Evolutionary conservation across 352 stramenopile species (phyloP), one percentile per base, ranked within the genome.

Genomic region (Peronospora tabacina): DNA sequence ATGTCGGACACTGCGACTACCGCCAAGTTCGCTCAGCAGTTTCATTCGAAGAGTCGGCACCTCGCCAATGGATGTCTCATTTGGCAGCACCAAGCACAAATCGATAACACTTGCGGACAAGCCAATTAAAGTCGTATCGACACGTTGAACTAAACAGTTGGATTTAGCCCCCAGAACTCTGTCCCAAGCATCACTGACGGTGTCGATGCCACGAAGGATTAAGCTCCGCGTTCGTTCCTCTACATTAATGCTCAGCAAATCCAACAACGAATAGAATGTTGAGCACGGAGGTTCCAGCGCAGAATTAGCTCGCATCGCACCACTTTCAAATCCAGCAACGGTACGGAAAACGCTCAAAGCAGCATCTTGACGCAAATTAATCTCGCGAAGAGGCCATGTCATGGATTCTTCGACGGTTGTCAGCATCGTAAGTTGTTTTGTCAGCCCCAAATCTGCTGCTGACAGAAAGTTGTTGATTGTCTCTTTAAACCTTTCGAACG

Each of bases 51-150:
- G 39, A 2, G 16, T 7, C 13, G 36, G 7, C 7, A 55, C 12
- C 2, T 62, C 49, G 10, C 16, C 38, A 34, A 44, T 9, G n/a
- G 41, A 26, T 40, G 29, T 17, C 1, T 30, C 34, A 19, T 17
- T 44, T 46, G 61, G 44, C 20, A 58, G 17, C 15, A 35, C 36
- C n/a, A 73, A 52, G 9, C 47, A 63, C 17, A 81, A 15, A 4
- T 75, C 64, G 15, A 77, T 30, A 2, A 63, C 32, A 38, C 28
- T 42, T 20, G 64, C 62, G 3, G 35, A 38, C 8, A 71, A n/a
- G 15, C 61, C 67, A 11, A 44, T 33, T 7, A 75, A 12, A n/a
- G 63, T 75, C 13, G 61, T 64, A 37, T 77, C 70, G 5, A 72
- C 57, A 10, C 70, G 64, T 42, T 60, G 51, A 13, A 67, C 43